Evolutionary conservation across 2,329 filamentous ascomycete genomes (phyloP).

Genomic region (Fusarium armeniacum): DNA sequence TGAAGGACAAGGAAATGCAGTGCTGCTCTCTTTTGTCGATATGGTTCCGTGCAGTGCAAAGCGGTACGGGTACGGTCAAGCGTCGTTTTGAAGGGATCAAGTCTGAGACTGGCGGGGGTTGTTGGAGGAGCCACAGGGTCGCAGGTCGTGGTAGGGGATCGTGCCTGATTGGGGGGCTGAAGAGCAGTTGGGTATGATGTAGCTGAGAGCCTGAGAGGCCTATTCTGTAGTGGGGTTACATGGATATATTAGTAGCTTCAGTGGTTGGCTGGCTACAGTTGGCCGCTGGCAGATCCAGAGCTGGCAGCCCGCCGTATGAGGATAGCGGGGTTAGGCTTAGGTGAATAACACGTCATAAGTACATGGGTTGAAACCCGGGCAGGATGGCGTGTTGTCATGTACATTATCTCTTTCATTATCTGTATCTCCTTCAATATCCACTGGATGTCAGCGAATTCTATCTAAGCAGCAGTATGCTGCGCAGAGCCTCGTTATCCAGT

Average conservation of each 20-base stretch:
- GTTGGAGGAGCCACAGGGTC: conserved; percentile 45
- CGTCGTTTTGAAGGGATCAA: conserved; percentile 43
- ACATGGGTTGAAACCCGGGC: conserved; percentile 10
- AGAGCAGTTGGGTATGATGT: conserved; percentile 45
- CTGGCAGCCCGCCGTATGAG: conserved; percentile 16
- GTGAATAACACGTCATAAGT: conserved; percentile 28
- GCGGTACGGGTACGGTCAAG: conserved; percentile 20
- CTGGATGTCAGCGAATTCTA: not conserved
- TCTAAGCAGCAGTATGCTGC: not conserved
- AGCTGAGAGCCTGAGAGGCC: conserved; percentile 39
- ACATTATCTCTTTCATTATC: not conserved
- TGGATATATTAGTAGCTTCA: conserved; percentile 10
- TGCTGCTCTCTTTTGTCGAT: conserved; percentile 9
- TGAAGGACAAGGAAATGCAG: conserved; percentile 13
- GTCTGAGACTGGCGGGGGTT: conserved; percentile 43
- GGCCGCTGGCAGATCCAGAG: not conserved
- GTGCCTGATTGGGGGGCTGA: conserved; percentile 49
- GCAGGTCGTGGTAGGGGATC: conserved; percentile 40
- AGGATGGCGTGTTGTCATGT: not conserved
- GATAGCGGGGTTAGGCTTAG: conserved; percentile 21
- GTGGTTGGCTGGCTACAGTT: conserved; percentile 9
- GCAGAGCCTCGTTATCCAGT: not conserved
- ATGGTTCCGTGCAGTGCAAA: conserved; percentile 2
- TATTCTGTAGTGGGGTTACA: conserved; percentile 25
- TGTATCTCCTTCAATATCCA: not conserved